phyloP scores from a whole-genome alignment of 495 filamentous ascomycete genomes.

The Hyaloscypha finlandica region DNA sequence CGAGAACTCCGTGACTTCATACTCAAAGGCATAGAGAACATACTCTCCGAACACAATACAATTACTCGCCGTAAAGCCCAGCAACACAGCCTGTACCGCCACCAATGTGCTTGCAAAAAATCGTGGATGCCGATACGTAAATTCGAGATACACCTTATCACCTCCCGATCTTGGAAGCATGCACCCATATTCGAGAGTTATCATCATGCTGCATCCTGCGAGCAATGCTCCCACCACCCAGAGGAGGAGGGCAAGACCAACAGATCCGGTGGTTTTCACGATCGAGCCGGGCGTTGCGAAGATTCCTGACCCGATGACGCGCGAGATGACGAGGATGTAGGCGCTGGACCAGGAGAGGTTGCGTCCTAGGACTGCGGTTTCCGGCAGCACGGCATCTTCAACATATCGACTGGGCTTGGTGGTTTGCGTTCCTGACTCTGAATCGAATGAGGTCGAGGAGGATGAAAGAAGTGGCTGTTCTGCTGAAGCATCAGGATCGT shows the following conservation, averaged over 20 bases:
- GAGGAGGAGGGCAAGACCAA: constrained; percentile 62
- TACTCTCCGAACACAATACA: constrained; percentile 74
- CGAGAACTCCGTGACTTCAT: constrained; percentile 51
- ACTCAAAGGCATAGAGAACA: constrained; percentile 60
- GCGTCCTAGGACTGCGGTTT: constrained; percentile 62
- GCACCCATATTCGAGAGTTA: constrained; percentile 69
- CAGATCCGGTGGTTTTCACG: constrained; percentile 64
- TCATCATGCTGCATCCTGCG: constrained; percentile 58
- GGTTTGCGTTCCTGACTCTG: not conserved
- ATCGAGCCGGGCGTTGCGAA: constrained; percentile 75
- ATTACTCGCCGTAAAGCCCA: constrained; percentile 72
- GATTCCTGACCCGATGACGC: constrained; percentile 75
- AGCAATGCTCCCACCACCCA: constrained; percentile 67
- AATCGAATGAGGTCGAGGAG: not conserved
- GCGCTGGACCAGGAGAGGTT: constrained; percentile 68
- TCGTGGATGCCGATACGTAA: constrained; percentile 66
- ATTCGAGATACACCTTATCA: constrained; percentile 77
- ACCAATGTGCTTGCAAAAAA: constrained; percentile 71
- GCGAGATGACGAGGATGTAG: constrained; percentile 74
- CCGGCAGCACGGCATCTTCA: constrained; percentile 61
- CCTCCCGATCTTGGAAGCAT: constrained; percentile 73
- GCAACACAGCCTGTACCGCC: constrained; percentile 64
- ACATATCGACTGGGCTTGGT: constrained; percentile 32
- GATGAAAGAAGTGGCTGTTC: constrained; percentile 8
- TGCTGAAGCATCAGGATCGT: not conserved